These are phyloP conservation scores for Vigna radiata DNA, from an alignment of 306 rosid genomes.

Conservation along the genomic window DNA sequence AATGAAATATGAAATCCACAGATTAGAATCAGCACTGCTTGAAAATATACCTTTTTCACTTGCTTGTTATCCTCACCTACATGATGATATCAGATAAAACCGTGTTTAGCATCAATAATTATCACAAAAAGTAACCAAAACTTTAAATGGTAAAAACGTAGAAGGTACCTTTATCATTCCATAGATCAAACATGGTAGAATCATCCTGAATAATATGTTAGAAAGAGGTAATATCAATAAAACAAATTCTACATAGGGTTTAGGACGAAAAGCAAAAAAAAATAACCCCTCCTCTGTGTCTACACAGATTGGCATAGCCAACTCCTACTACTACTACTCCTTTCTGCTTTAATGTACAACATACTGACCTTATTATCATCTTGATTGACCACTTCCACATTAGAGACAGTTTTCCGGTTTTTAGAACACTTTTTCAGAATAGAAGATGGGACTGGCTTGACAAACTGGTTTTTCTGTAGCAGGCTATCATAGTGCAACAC, in stretches of 20 bases:
- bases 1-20: constrained; percentile 14
- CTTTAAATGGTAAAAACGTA: neutral
- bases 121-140: constrained; percentile 24
- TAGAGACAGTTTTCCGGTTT: constrained; percentile 46
- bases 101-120: constrained; percentile 22
- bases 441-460: constrained; percentile 76
- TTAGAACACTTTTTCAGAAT: constrained; percentile 65
- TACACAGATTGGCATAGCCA: neutral
- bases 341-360: constrained; percentile 5
- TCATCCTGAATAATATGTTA: constrained; percentile 48
- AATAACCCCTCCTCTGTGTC: neutral
- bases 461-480: constrained; percentile 80
- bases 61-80: constrained; percentile 56
- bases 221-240: neutral
- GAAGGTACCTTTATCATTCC: constrained; percentile 72
- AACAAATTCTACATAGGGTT: constrained; percentile 1
- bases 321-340: neutral
- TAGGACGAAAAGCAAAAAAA: neutral
- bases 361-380: constrained; percentile 60
- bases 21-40: neutral
- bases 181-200: constrained; percentile 61
- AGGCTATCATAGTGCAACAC: constrained; percentile 75
- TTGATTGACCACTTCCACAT: constrained; percentile 41
- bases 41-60: constrained; percentile 64
- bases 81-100: constrained; percentile 38